Percentiles rank a stretch among this genome's conserved stretches.
Conservation (phyloP, 768 basidiomycete genomes). For the Tulasnella sp. region DNA sequence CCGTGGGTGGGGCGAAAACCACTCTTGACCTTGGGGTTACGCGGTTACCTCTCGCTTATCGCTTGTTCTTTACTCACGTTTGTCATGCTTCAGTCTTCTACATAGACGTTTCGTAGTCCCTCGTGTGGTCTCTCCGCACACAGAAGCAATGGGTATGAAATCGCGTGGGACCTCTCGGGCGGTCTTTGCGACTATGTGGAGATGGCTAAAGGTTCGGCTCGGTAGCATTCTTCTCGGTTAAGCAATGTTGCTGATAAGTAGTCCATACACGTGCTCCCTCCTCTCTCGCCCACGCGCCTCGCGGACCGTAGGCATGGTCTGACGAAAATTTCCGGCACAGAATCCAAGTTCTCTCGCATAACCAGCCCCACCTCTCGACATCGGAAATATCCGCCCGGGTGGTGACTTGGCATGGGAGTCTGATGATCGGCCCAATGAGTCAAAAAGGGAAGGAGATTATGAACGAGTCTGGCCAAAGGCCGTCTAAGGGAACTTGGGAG, state of each 20-base stretch:
- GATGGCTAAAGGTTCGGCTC: constrained; percentile 69
- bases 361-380: constrained; percentile 46
- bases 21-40: constrained; percentile 44
- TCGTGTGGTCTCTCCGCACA: constrained; percentile 69
- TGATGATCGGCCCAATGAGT: constrained; percentile 70
- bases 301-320: constrained; percentile 62
- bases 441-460: constrained; percentile 42
- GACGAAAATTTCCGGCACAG: constrained; percentile 77
- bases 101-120: constrained; percentile 55
- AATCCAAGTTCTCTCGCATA: constrained; percentile 61
- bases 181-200: constrained; percentile 84
- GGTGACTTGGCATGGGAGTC: constrained; percentile 74
- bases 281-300: not conserved
- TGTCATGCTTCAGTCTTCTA: constrained; percentile 49
- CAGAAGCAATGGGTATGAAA: constrained; percentile 51
- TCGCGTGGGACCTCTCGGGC: constrained; percentile 73
- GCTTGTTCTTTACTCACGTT: too few relatives aligned
- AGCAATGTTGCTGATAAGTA: constrained; percentile 13
- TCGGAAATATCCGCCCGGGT: constrained; percentile 59
- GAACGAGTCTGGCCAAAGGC: not conserved
- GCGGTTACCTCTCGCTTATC: not conserved
- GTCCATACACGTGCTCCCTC: not conserved
- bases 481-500: not conserved
- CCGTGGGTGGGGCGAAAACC: constrained; percentile 17
- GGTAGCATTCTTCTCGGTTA: too few relatives aligned